Evolutionary conservation across 176 grass and related monocot species (phyloP).

Genomic region (Carex scoparia): DNA sequence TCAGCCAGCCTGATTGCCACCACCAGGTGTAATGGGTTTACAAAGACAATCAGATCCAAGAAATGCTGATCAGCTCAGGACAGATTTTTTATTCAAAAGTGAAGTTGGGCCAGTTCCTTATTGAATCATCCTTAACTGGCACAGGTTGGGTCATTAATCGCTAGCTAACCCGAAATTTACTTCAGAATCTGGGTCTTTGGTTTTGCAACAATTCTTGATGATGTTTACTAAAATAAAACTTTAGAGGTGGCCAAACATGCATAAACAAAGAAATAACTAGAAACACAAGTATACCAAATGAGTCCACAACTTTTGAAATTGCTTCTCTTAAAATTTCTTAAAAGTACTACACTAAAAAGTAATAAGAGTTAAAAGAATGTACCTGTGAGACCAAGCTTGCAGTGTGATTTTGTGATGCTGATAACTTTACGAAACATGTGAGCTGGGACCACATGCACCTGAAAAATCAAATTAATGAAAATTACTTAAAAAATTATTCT

Average conservation of each 20-base stretch:
- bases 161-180: background rate
- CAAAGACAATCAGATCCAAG: background rate
- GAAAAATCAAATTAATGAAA: conserved; percentile 14
- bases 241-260: background rate
- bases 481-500: background rate
- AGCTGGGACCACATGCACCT: conserved; percentile 99
- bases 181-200: background rate
- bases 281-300: background rate
- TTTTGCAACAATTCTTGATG: background rate
- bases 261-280: background rate
- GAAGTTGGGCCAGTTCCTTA: background rate
- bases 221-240: background rate
- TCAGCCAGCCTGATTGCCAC: background rate
- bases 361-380: conserved; percentile 22
- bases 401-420: conserved; percentile 98
- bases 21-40: background rate
- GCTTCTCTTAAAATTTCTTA: background rate
- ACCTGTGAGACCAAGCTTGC: conserved; percentile 99
- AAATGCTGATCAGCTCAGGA: background rate
- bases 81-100: background rate
- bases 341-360: background rate
- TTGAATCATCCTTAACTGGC: background rate
- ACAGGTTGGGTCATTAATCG: background rate
- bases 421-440: conserved; percentile 99
- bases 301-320: background rate